Percentiles rank a stretch among this genome's conserved stretches.
These are phyloP conservation scores for Psilocybe sp. DNA, from an alignment of 768 basidiomycete genomes.

Conservation along the genomic window DNA sequence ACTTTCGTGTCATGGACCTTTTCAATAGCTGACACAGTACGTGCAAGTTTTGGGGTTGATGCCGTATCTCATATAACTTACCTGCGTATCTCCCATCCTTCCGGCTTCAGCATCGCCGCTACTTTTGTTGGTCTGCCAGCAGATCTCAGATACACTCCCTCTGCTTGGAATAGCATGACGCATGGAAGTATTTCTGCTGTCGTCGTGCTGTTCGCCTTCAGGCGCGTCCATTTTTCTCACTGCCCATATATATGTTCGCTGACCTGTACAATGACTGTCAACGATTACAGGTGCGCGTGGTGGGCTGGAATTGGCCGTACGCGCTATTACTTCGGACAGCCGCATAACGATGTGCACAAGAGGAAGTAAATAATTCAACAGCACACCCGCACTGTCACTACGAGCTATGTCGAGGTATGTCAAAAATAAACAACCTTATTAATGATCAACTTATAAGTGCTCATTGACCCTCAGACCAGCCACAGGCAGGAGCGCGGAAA, in stretches of 20 bases:
- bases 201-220: conserved; percentile 49
- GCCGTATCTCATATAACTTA: not conserved
- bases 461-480: too few relatives aligned
- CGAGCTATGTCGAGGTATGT: too few relatives aligned
- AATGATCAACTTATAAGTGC: too few relatives aligned
- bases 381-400: too few relatives aligned
- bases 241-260: not conserved
- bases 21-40: conserved; percentile 58
- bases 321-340: conserved; percentile 27
- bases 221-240: conserved; percentile 34
- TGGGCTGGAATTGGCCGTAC: conserved; percentile 33
- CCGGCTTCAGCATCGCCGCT: conserved; percentile 45
- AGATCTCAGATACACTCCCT: conserved; percentile 46
- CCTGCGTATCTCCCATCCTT: conserved; percentile 5
- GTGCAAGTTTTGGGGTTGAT: conserved; percentile 14
- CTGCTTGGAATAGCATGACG: conserved; percentile 66
- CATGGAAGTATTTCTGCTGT: conserved; percentile 76
- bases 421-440: too few relatives aligned
- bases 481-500: too few relatives aligned
- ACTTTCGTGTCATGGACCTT: not conserved
- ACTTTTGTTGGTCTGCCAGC: conserved; percentile 59
- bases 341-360: conserved; percentile 6
- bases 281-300: conserved; percentile 46
- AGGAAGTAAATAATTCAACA: not conserved
- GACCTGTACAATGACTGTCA: not conserved